These are phyloP conservation scores for Erodium moschatum DNA, from an alignment of 441 rosid species.

Conservation along the genomic window DNA sequence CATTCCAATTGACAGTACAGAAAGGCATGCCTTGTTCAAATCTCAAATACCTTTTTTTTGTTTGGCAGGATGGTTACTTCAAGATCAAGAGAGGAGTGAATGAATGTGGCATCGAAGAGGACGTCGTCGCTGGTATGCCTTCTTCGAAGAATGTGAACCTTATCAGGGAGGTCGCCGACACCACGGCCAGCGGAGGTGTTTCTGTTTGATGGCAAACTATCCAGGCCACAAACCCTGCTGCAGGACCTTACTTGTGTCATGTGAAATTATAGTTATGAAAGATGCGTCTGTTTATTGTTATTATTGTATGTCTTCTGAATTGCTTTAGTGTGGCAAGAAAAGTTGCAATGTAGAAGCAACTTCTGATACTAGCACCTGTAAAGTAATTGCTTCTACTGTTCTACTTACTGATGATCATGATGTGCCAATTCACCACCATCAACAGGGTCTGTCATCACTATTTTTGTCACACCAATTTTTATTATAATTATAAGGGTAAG, in stretches of 20 bases:
- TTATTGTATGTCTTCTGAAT: too few relatives aligned
- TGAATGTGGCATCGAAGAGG: constrained; percentile 81
- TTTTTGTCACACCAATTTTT: too few relatives aligned
- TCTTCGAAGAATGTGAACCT: constrained; percentile 46
- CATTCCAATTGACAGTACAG: not conserved
- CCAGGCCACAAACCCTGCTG: not conserved
- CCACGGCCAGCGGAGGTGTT: constrained; percentile 25
- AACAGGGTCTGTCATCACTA: too few relatives aligned
- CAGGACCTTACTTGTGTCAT: not conserved
- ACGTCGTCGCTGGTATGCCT: constrained; percentile 72
- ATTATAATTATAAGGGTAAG: too few relatives aligned
- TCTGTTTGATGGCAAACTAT: constrained; percentile 27
- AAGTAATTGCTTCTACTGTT: too few relatives aligned
- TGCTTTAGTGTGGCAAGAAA: not conserved
- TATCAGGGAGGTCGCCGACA: constrained; percentile 35
- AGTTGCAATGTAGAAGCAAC: too few relatives aligned
- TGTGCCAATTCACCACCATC: too few relatives aligned
- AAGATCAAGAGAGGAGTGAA: constrained; percentile 70
- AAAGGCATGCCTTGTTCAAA: not conserved
- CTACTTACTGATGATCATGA: too few relatives aligned
- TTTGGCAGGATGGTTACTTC: constrained; percentile 77
- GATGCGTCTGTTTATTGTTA: not conserved
- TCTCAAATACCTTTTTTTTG: not conserved
- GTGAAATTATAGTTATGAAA: not conserved
- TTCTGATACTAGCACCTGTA: too few relatives aligned